phyloP scores from a whole-genome alignment of 768 basidiomycete species.

The Calocybe indica region DNA sequence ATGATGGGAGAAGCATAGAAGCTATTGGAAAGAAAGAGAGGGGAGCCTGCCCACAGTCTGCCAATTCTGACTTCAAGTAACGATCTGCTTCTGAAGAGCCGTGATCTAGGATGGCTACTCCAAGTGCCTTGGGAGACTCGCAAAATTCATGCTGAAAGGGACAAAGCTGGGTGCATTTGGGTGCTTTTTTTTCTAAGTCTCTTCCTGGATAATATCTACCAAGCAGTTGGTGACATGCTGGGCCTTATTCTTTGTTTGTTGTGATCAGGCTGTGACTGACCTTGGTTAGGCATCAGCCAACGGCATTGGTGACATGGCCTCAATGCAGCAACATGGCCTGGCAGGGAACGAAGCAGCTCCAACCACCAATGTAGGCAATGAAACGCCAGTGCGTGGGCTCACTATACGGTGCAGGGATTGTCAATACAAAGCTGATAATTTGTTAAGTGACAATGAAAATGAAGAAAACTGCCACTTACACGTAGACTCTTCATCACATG shows the following conservation, averaged over 20 bases:
- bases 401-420: no score
- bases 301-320: no score
- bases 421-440: no score
- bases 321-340: no score
- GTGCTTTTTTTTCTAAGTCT: neutral
- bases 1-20: constrained; percentile 83
- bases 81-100: constrained; percentile 43
- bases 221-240: neutral
- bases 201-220: neutral
- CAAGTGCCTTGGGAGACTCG: constrained; percentile 72
- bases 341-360: no score
- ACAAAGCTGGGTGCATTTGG: constrained; percentile 84
- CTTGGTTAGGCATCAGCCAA: no score
- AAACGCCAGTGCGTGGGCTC: no score
- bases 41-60: constrained; percentile 5
- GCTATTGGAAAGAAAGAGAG: constrained; percentile 94
- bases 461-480: no score
- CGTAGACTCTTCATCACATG: no score
- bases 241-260: constrained; percentile 4
- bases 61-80: constrained; percentile 1
- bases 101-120: constrained; percentile 94
- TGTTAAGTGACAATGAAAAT: no score
- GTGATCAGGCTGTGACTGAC: constrained; percentile 9
- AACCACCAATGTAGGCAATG: no score
- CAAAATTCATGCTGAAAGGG: constrained; percentile 70